Conservation (phyloP, 345 rosid species). For the Boechera stricta region DNA sequence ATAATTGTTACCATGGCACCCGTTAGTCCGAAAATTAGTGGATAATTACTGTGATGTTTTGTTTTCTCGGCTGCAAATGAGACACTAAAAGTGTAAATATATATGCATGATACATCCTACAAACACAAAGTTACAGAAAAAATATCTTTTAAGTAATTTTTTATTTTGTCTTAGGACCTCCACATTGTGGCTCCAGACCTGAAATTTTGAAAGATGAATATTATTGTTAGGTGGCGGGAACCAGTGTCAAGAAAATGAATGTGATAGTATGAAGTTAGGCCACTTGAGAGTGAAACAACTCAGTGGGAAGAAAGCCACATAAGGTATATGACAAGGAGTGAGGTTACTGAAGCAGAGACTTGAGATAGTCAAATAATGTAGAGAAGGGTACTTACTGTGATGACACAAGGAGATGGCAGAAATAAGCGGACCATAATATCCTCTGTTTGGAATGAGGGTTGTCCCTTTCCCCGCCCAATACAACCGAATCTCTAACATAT, state of each 20-base stretch:
- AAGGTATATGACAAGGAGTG: background rate
- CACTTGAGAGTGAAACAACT: background rate
- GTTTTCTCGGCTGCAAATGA: slow-evolving; percentile 28
- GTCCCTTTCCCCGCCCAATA: slow-evolving; percentile 67
- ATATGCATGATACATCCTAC: background rate
- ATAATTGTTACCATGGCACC: slow-evolving; percentile 23
- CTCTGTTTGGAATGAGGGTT: slow-evolving; percentile 45
- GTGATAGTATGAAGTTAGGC: background rate
- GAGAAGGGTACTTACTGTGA: slow-evolving; percentile 31
- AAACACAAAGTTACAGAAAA: too few species aligned
- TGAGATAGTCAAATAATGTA: background rate
- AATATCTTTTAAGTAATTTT: too few species aligned
- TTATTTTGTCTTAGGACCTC: background rate
- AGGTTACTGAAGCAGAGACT: background rate
- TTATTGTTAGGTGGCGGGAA: background rate
- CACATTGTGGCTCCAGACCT: slow-evolving; percentile 16
- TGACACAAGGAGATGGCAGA: slow-evolving; percentile 65
- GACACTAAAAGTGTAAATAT: background rate
- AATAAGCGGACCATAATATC: slow-evolving; percentile 66
- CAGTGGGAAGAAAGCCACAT: too few species aligned
- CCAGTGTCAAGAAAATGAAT: background rate
- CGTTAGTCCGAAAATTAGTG: slow-evolving; percentile 19
- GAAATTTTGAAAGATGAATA: slow-evolving; percentile 12
- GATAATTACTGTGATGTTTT: slow-evolving; percentile 1
- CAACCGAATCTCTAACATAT: slow-evolving; percentile 56